Evolutionary conservation across 2,329 filamentous ascomycete species (phyloP).

Genomic region (Trichoderma koningiopsis): DNA sequence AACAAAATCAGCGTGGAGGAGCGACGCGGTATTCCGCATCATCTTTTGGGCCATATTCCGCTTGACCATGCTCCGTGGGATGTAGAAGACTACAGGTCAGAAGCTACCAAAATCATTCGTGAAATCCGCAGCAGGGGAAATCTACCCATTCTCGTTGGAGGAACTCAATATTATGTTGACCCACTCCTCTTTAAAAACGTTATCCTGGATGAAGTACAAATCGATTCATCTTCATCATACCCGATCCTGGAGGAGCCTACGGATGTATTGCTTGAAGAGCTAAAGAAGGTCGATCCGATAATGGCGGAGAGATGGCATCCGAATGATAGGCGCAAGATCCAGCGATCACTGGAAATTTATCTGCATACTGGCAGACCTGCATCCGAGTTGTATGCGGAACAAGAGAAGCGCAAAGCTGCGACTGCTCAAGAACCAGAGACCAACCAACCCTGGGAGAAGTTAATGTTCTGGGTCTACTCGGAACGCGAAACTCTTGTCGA

Average conservation of each 20-base stretch:
- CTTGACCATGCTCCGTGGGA: constrained; percentile 81
- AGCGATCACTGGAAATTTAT: constrained; percentile 86
- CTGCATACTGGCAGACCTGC: constrained; percentile 78
- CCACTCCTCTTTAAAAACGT: constrained; percentile 77
- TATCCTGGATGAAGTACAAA: constrained; percentile 47
- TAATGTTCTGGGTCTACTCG: constrained; percentile 88
- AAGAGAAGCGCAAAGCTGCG: constrained; percentile 51
- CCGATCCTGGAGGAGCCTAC: constrained; percentile 74
- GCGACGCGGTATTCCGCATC: constrained; percentile 79
- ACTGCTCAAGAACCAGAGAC: constrained; percentile 31
- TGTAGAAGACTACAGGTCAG: constrained; percentile 73
- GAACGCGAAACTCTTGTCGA: constrained; percentile 66
- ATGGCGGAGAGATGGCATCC: constrained; percentile 96
- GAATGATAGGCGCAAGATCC: constrained; percentile 87
- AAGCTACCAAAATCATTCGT: constrained; percentile 68
- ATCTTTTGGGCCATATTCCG: constrained; percentile 78
- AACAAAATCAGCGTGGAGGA: constrained; percentile 84
- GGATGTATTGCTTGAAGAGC: constrained; percentile 69
- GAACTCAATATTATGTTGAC: constrained; percentile 94
- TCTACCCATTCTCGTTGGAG: constrained; percentile 87
- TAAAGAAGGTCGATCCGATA: constrained; percentile 79
- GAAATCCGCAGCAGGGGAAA: constrained; percentile 79
- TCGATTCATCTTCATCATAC: constrained; percentile 48
- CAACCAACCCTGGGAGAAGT: constrained; percentile 51
- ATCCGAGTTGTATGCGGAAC: constrained; percentile 84